Evolutionary conservation across 805 yeast genomes (phyloP).

Genomic region (Candida andamanensis): DNA sequence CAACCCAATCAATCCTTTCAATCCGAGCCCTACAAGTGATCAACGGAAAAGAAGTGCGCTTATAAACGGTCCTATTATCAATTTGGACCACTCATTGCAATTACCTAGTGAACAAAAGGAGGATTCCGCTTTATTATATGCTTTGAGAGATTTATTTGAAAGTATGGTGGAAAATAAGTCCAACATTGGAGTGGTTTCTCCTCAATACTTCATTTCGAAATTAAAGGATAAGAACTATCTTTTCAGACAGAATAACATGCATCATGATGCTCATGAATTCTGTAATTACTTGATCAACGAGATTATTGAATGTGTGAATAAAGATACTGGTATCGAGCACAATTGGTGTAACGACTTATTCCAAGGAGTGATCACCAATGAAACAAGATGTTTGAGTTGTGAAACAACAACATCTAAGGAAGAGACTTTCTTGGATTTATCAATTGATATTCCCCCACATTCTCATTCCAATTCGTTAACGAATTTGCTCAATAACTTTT

Average conservation of each 20-base stretch:
- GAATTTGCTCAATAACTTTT: conserved; percentile 75
- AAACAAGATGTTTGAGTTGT: conserved; percentile 85
- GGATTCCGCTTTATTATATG: conserved; percentile 38
- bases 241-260: conserved; percentile 83
- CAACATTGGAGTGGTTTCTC: conserved; percentile 79
- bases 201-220: conserved; percentile 65
- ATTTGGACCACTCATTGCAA: conserved; percentile 64
- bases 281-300: conserved; percentile 77
- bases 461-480: conserved; percentile 54
- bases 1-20: conserved; percentile 35
- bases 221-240: conserved; percentile 78
- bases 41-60: conserved; percentile 75
- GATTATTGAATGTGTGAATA: conserved; percentile 53
- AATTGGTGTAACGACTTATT: conserved; percentile 67
- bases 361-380: conserved; percentile 81
- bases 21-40: conserved; percentile 50
- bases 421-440: conserved; percentile 81
- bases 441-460: conserved; percentile 75
- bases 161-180: conserved; percentile 67
- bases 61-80: conserved; percentile 75
- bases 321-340: conserved; percentile 20
- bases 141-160: conserved; percentile 83
- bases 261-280: conserved; percentile 98
- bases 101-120: conserved; percentile 29
- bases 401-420: conserved; percentile 76